These are phyloP conservation scores for Beta vulgaris DNA, from an alignment of 148 eudicot genomes.

Conservation along the genomic window DNA sequence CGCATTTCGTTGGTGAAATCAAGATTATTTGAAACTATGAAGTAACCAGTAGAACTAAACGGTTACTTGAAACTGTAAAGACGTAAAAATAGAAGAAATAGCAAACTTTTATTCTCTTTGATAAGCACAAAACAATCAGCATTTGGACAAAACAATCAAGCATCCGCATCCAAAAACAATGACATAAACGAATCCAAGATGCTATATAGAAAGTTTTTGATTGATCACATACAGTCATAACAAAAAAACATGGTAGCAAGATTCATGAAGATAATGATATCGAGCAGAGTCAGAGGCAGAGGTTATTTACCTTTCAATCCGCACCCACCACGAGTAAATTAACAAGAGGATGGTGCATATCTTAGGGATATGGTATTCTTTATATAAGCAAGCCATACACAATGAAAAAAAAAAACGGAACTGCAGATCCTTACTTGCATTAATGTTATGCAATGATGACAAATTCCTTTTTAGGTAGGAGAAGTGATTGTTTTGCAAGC, in stretches of 20 bases:
- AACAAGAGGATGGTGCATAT: conserved; percentile 11
- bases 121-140: not conserved
- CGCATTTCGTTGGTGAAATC: not conserved
- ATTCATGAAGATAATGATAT: not conserved
- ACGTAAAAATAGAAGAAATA: not conserved
- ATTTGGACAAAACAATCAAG: not conserved
- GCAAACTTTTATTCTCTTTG: not conserved
- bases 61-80: not conserved
- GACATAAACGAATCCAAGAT: not conserved
- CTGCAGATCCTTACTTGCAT: conserved; percentile 4
- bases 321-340: conserved; percentile 1
- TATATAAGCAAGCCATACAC: conserved; percentile 21
- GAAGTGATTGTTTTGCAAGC: conserved; percentile 17
- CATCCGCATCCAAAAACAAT: not conserved
- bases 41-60: not conserved
- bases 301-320: conserved; percentile 4
- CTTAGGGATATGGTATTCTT: not conserved
- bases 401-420: not conserved
- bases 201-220: not conserved
- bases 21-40: not conserved
- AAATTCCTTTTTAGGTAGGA: conserved; percentile 19
- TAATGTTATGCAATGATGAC: conserved; percentile 17
- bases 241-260: not conserved
- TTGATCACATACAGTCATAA: not conserved
- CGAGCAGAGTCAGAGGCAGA: conserved; percentile 6